Evolutionary conservation across 768 basidiomycete genomes (phyloP).

Genomic region (Suillus spraguei): DNA sequence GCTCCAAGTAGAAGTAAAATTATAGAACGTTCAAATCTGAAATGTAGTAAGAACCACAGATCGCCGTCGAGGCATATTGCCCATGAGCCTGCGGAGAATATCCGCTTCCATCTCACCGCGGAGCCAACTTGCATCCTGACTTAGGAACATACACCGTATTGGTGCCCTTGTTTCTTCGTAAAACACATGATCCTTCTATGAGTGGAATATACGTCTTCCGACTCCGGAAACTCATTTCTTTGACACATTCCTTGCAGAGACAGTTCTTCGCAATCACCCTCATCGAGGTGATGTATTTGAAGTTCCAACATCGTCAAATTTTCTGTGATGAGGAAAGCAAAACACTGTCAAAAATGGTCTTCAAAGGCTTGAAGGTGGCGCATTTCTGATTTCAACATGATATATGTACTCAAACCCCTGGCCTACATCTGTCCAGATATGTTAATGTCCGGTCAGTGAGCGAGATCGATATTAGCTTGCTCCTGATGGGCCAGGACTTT

Average conservation of each 20-base stretch:
- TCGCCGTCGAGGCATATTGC: background rate
- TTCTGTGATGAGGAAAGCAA: background rate
- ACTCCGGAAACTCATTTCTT: background rate
- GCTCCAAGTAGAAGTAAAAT: background rate
- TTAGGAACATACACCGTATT: background rate
- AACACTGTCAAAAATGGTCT: background rate
- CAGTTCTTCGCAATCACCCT: background rate
- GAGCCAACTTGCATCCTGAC: background rate
- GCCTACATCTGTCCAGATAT: conserved; percentile 19
- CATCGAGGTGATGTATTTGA: background rate
- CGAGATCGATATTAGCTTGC: conserved; percentile 16
- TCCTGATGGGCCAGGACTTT: conserved; percentile 15
- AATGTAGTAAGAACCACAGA: background rate
- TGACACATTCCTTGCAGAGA: background rate
- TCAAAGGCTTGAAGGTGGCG: background rate
- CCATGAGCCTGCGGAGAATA: background rate
- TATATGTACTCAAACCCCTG: background rate
- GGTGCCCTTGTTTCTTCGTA: background rate
- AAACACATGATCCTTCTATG: background rate
- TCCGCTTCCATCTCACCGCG: conserved; percentile 1
- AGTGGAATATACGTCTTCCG: background rate
- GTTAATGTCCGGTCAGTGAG: conserved; percentile 28
- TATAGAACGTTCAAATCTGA: background rate
- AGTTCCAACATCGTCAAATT: background rate
- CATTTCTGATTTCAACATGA: background rate